These are phyloP conservation scores for Fonsecaea nubica DNA, from an alignment of 2,329 filamentous ascomycete genomes.

Conservation along the genomic window DNA sequence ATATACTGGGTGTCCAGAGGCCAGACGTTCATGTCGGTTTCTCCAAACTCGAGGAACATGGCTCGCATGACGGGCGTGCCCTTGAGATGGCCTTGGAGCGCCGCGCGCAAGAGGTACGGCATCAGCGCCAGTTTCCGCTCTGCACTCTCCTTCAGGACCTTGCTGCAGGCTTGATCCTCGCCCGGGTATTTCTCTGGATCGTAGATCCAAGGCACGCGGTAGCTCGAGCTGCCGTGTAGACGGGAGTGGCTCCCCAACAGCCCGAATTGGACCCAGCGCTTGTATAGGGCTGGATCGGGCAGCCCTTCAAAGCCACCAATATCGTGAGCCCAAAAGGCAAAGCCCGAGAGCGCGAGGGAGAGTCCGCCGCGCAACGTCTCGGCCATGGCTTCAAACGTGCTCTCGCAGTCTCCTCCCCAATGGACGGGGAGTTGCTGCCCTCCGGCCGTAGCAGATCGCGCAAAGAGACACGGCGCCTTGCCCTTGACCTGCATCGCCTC, in stretches of 20 bases:
- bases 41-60: conserved; percentile 72
- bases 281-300: conserved; percentile 73
- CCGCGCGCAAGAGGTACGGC: conserved; percentile 64
- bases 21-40: conserved; percentile 69
- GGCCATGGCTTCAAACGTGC: conserved; percentile 74
- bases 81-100: conserved; percentile 56
- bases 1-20: conserved; percentile 74
- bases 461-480: conserved; percentile 68
- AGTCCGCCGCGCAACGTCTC: conserved; percentile 72
- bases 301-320: conserved; percentile 75
- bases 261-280: conserved; percentile 79
- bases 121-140: conserved; percentile 63
- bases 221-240: conserved; percentile 72
- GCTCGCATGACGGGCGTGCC: conserved; percentile 70
- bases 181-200: conserved; percentile 49
- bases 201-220: conserved; percentile 77
- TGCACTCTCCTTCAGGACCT: conserved; percentile 62
- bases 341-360: conserved; percentile 68
- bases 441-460: conserved; percentile 70
- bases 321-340: conserved; percentile 72
- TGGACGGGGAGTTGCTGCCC: conserved; percentile 72
- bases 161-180: conserved; percentile 59
- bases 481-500: conserved; percentile 57
- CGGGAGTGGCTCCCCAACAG: conserved; percentile 73
- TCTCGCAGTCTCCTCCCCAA: conserved; percentile 79